phyloP scores from a whole-genome alignment of 2,329 filamentous ascomycete species.

The Epichloe gansuensis region DNA sequence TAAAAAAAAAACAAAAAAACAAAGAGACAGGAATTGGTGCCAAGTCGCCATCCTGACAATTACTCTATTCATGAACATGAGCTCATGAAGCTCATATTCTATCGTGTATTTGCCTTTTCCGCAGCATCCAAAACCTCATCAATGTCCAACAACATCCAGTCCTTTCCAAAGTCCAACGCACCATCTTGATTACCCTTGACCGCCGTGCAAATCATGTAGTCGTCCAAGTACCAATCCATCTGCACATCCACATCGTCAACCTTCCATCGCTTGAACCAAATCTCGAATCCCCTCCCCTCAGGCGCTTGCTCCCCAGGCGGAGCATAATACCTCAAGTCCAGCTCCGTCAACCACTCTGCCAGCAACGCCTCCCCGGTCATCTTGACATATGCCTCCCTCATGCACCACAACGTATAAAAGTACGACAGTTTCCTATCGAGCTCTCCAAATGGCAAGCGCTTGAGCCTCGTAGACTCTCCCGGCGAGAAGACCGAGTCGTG shows the following conservation, averaged over 20 bases:
- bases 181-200: conserved; percentile 29
- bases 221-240: conserved; percentile 29
- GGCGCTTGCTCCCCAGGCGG: conserved; percentile 31
- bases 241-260: conserved; percentile 23
- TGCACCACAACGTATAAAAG: conserved; percentile 69
- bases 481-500: conserved; percentile 57
- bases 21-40: neutral
- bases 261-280: conserved; percentile 17
- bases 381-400: conserved; percentile 73
- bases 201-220: conserved; percentile 43
- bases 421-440: conserved; percentile 40
- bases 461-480: conserved; percentile 50
- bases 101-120: conserved; percentile 16
- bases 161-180: conserved; percentile 23
- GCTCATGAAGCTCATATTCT: neutral
- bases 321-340: conserved; percentile 54
- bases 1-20: conserved; percentile 9
- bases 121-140: conserved; percentile 33
- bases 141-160: conserved; percentile 20
- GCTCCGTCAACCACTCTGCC: conserved; percentile 55
- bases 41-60: neutral
- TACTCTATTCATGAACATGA: neutral
- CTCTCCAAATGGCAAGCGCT: conserved; percentile 24
- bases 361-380: conserved; percentile 67
- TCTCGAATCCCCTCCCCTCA: conserved; percentile 12